Conservation (phyloP, 2,329 filamentous ascomycete genomes). For the Calonectria pseudoturangicola region DNA sequence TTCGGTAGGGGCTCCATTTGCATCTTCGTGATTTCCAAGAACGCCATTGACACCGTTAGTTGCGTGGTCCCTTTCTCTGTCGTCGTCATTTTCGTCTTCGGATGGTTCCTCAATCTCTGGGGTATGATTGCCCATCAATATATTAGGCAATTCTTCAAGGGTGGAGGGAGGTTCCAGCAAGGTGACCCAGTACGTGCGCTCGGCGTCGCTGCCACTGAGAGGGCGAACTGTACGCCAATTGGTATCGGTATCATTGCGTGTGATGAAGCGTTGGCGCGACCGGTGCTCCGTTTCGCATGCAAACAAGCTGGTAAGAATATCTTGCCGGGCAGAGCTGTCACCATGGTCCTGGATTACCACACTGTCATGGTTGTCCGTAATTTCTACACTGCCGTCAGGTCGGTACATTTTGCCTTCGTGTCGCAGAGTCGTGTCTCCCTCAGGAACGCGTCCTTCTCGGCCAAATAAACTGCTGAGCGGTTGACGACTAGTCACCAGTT, state of each 20-base stretch:
- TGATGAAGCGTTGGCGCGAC: constrained; percentile 55
- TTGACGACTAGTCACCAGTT: constrained; percentile 84
- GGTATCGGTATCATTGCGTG: constrained; percentile 57
- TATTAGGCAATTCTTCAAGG: constrained; percentile 64
- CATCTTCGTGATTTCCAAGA: constrained; percentile 52
- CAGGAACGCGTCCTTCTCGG: constrained; percentile 80
- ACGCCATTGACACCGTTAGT: constrained; percentile 52
- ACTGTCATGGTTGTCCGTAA: constrained; percentile 74
- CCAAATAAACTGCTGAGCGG: constrained; percentile 85
- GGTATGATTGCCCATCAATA: constrained; percentile 60
- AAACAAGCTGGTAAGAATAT: constrained; percentile 75
- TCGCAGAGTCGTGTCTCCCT: constrained; percentile 72
- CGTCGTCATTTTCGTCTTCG: constrained; percentile 55
- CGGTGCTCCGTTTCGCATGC: constrained; percentile 59
- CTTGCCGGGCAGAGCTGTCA: constrained; percentile 76
- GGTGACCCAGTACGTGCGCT: constrained; percentile 65
- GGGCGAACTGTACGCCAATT: constrained; percentile 60
- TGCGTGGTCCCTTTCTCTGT: constrained; percentile 45
- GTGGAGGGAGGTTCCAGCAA: constrained; percentile 67
- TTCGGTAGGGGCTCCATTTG: constrained; percentile 60
- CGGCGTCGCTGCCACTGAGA: constrained; percentile 56
- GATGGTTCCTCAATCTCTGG: constrained; percentile 55
- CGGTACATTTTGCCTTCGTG: constrained; percentile 81
- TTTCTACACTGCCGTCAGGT: constrained; percentile 77
- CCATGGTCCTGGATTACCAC: constrained; percentile 76